Percentiles rank a stretch among this genome's conserved stretches.
phyloP scores from a whole-genome alignment of 768 basidiomycete species.

The Macrolepiota fuliginosa region DNA sequence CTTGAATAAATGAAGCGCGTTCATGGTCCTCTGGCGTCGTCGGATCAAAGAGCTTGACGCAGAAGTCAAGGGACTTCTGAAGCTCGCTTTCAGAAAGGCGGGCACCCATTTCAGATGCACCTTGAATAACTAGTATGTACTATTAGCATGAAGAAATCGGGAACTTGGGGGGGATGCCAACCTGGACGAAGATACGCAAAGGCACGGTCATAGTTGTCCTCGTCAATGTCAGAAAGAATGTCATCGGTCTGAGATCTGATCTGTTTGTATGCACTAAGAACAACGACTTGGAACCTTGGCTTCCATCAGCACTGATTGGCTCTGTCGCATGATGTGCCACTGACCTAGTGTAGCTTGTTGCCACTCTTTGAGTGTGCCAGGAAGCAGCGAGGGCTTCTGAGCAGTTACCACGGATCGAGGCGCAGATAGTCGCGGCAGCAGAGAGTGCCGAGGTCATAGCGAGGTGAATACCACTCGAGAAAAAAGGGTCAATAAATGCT shows the following conservation, averaged over 20 bases:
- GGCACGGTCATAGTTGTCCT: slow-evolving; percentile 69
- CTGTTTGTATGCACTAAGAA: slow-evolving; percentile 73
- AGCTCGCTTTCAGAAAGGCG: slow-evolving; percentile 72
- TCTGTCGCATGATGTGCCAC: background rate
- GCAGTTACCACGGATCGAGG: slow-evolving; percentile 49
- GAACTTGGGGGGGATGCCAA: slow-evolving; percentile 22
- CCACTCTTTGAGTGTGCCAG: slow-evolving; percentile 57
- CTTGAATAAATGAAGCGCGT: slow-evolving; percentile 27
- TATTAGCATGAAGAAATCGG: background rate
- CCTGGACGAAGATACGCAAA: slow-evolving; percentile 63
- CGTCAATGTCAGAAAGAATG: slow-evolving; percentile 61
- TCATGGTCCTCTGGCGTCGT: slow-evolving; percentile 62
- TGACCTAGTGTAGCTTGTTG: slow-evolving; percentile 58
- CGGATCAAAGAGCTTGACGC: slow-evolving; percentile 69
- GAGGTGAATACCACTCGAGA: slow-evolving; percentile 63
- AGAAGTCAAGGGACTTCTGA: slow-evolving; percentile 76
- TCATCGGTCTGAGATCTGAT: slow-evolving; percentile 57
- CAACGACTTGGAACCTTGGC: slow-evolving; percentile 62
- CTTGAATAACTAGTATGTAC: slow-evolving; percentile 63
- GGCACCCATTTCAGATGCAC: slow-evolving; percentile 72
- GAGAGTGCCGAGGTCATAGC: slow-evolving; percentile 62
- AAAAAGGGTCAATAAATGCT: slow-evolving; percentile 69
- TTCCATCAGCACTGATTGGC: slow-evolving; percentile 7
- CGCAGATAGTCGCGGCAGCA: slow-evolving; percentile 55
- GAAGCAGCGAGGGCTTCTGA: slow-evolving; percentile 42